Conservation (phyloP, 768 basidiomycete species). For the Trametes maxima region DNA sequence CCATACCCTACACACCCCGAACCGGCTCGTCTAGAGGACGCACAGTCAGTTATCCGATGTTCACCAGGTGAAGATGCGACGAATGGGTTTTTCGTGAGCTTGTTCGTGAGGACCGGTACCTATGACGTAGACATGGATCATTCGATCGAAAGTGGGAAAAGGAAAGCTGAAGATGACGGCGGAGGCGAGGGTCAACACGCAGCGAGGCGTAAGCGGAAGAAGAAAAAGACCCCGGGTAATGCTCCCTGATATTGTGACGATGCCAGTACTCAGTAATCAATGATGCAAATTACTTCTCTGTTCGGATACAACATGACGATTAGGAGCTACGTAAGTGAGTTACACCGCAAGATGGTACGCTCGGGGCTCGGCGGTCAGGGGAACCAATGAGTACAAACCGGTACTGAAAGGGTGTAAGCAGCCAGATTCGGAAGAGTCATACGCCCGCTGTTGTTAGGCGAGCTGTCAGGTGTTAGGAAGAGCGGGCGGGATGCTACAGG, state of each 20-base stretch:
- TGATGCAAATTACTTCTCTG: not conserved
- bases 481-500: conserved; percentile 1
- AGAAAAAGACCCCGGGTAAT: conserved; percentile 28
- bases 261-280: conserved; percentile 1
- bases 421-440: not conserved
- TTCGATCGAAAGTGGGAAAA: conserved; percentile 9
- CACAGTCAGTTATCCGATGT: conserved; percentile 69
- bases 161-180: conserved; percentile 20
- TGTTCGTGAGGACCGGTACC: conserved; percentile 74
- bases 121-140: not conserved
- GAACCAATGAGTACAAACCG: conserved; percentile 23
- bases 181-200: not conserved
- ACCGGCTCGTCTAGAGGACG: conserved; percentile 45
- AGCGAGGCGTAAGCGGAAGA: conserved; percentile 30
- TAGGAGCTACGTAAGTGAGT: conserved; percentile 20
- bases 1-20: not conserved
- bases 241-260: not conserved
- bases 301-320: conserved; percentile 19
- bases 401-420: conserved; percentile 2
- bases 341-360: conserved; percentile 3
- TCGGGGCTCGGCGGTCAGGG: conserved; percentile 9
- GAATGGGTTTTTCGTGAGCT: conserved; percentile 97
- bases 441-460: conserved; percentile 1
- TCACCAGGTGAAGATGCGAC: conserved; percentile 82
- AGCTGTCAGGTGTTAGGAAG: conserved; percentile 13